Evolutionary conservation across 1,139 yeast genomes (phyloP), one percentile per base, ranked within the genome.

Genomic region (Taphrina sp.): DNA sequence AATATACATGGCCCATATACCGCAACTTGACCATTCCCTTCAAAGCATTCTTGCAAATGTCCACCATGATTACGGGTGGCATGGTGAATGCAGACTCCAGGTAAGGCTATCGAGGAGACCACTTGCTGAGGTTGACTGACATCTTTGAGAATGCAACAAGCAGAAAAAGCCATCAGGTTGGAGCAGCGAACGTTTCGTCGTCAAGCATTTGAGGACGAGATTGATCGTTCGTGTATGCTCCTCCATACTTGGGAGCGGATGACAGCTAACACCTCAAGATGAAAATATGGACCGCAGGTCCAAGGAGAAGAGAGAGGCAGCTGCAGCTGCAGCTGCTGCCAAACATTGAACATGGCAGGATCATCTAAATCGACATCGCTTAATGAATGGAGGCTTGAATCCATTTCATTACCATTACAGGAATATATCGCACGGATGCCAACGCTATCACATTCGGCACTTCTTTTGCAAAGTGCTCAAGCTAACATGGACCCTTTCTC

Each of bases 171-270:
- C 17, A 49, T 49, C 28, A 17, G 54, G 17, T 41, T 42, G 19
- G 46, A 49, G 23, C 54, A 49, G 29, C 45, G 35, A 24, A 38
- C 35, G 17, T 20, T 49, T 17, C 23, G 54, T 19, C 44, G 46
- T 12, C 54, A 49, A 14, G 54, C 54, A 16, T 49, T 49, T 23
- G 54, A 49, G 39, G 54, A 49, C 31, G 46, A 49, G 34, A 41
- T 49, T 31, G 54, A 49, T 34, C 45, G 46, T 17, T 35, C 45
- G 12, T 49, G 31, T 26, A 26, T 7, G 31, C 10, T 12, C 7
- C 7, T 26, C 31, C 12, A 26, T 26, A 12, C 7, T n/a, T n/a
- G n/a, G n/a, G n/a, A n/a, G n/a, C n/a, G n/a, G n/a, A n/a, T n/a
- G n/a, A n/a, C n/a, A n/a, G n/a, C n/a, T n/a, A n/a, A n/a, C n/a